Conservation (phyloP, 2,329 filamentous ascomycete genomes). For the Paracoccidioides lutzii region DNA sequence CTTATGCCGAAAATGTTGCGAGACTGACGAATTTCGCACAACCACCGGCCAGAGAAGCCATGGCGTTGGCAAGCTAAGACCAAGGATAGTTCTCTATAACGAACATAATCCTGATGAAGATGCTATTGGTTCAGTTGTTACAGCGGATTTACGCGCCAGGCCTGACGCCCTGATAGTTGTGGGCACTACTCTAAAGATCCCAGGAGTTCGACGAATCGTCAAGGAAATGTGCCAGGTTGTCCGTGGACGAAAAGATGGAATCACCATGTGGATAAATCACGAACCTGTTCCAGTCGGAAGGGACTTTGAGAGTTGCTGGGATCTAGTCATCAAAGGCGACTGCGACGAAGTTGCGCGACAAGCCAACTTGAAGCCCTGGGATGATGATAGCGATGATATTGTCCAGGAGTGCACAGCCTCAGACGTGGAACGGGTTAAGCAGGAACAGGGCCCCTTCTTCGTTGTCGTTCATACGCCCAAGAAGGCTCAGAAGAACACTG, state of each 20-base stretch:
- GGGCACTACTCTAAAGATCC: slow-evolving; percentile 89
- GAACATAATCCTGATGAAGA: slow-evolving; percentile 95
- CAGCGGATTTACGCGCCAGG: slow-evolving; percentile 68
- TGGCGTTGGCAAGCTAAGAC: slow-evolving; percentile 77
- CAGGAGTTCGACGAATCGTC: slow-evolving; percentile 77
- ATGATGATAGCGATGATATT: slow-evolving; percentile 34
- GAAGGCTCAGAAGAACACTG: slow-evolving; percentile 24
- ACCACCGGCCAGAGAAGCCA: slow-evolving; percentile 79
- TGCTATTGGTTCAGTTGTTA: slow-evolving; percentile 82
- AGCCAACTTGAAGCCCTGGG: slow-evolving; percentile 48
- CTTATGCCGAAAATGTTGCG: slow-evolving; percentile 60
- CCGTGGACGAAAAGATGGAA: slow-evolving; percentile 61
- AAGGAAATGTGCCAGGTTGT: slow-evolving; percentile 82
- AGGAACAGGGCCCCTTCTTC: slow-evolving; percentile 24
- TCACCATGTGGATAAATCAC: slow-evolving; percentile 90
- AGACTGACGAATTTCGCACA: slow-evolving; percentile 63
- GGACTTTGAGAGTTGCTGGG: slow-evolving; percentile 87
- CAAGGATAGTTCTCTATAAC: slow-evolving; percentile 93
- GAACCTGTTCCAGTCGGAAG: slow-evolving; percentile 69
- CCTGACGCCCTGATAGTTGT: slow-evolving; percentile 92
- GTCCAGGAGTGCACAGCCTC: slow-evolving; percentile 33
- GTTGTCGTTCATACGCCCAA: slow-evolving; percentile 31
- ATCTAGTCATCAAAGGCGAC: slow-evolving; percentile 73
- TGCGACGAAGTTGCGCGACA: slow-evolving; percentile 77
- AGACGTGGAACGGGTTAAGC: slow-evolving; percentile 33